These are phyloP conservation scores for Rhizodiscina lignyota DNA, from an alignment of 495 filamentous ascomycete genomes.

Conservation along the genomic window DNA sequence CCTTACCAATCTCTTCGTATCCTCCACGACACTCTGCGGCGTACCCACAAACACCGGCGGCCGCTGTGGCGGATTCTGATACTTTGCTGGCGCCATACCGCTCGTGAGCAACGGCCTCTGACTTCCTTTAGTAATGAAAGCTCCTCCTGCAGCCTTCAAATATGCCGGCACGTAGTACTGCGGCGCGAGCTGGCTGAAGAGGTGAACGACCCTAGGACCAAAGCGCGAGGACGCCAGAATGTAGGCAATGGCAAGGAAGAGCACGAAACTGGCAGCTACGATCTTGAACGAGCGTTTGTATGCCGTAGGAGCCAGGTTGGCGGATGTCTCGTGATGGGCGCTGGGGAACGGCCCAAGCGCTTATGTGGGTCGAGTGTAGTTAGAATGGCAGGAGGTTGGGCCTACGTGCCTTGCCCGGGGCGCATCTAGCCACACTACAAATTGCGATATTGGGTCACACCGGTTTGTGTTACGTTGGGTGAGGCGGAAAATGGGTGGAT, in stretches of 20 bases:
- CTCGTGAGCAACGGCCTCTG: neutral
- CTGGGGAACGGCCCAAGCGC: too few species aligned
- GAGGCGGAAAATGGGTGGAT: too few species aligned
- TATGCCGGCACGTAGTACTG: slow-evolving; percentile 3
- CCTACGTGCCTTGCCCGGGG: too few species aligned
- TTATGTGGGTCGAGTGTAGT: neutral
- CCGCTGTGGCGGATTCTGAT: slow-evolving; percentile 60
- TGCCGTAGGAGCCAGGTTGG: too few species aligned
- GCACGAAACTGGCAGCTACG: slow-evolving; percentile 26
- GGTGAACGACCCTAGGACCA: slow-evolving; percentile 42
- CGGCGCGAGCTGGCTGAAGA: slow-evolving; percentile 35
- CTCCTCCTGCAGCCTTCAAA: slow-evolving; percentile 8
- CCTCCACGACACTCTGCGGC: slow-evolving; percentile 52
- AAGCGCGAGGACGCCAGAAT: slow-evolving; percentile 66
- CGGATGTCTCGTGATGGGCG: too few species aligned
- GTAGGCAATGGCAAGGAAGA: slow-evolving; percentile 43
- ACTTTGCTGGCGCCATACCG: slow-evolving; percentile 50
- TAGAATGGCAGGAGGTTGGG: neutral
- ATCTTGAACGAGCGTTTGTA: too few species aligned
- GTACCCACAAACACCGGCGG: slow-evolving; percentile 81
- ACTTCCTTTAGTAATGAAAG: neutral
- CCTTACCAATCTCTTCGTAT: slow-evolving; percentile 48
- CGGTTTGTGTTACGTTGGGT: too few species aligned
- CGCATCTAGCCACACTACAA: too few species aligned
- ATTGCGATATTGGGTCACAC: too few species aligned